Percentiles rank a stretch among this genome's conserved stretches.
phyloP scores from a whole-genome alignment of 306 rosid species.

The Pachyrhizus erosus region DNA sequence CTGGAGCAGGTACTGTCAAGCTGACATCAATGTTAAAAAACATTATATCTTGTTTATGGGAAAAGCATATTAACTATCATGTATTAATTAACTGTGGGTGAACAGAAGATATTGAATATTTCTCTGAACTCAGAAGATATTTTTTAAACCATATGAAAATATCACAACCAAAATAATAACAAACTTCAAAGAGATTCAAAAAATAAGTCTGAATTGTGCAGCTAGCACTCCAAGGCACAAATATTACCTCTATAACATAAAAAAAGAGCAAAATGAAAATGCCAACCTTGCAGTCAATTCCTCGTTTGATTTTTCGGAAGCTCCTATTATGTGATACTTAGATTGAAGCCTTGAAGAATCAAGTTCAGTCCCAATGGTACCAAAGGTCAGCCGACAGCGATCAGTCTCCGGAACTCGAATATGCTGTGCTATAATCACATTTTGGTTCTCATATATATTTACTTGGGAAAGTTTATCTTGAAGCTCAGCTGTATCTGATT shows the following conservation, averaged over 20 bases:
- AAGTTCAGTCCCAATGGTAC: slow-evolving; percentile 78
- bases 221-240: not conserved
- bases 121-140: not conserved
- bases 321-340: slow-evolving; percentile 54
- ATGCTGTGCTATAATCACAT: slow-evolving; percentile 91
- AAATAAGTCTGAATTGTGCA: not conserved
- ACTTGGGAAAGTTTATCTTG: slow-evolving; percentile 67
- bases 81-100: not conserved
- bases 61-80: slow-evolving; percentile 18
- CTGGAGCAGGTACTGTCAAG: slow-evolving; percentile 61
- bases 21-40: slow-evolving; percentile 57
- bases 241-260: not conserved
- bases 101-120: not conserved
- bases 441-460: slow-evolving; percentile 67
- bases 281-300: slow-evolving; percentile 74
- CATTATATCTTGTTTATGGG: slow-evolving; percentile 14
- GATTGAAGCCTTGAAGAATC: slow-evolving; percentile 59
- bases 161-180: not conserved
- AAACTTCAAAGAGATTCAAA: not conserved
- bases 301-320: slow-evolving; percentile 58
- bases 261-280: not conserved
- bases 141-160: not conserved
- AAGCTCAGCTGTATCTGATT: slow-evolving; percentile 62
- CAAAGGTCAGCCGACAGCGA: slow-evolving; percentile 87
- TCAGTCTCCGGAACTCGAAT: slow-evolving; percentile 86